A percentile compares a stretch with the other conserved stretches of the same genome.
Conservation (phyloP, 192 early-diverging fungal species). For the Podila minutissima region DNA sequence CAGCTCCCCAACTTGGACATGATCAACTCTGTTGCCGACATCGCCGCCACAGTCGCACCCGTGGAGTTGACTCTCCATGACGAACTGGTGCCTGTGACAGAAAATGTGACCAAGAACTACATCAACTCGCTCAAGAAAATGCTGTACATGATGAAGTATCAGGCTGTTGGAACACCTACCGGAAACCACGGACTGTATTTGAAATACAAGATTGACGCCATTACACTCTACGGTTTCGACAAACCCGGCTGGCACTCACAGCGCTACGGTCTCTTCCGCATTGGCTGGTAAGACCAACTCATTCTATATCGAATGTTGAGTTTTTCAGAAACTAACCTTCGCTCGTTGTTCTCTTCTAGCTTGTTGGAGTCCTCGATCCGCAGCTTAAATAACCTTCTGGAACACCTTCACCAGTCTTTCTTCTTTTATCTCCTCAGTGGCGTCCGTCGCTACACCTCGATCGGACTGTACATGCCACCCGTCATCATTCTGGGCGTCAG, state of each 20-base stretch:
- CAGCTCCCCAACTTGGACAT: slow-evolving; percentile 94
- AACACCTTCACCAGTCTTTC: slow-evolving; percentile 95
- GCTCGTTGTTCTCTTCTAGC: slow-evolving; percentile 28
- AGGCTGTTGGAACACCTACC: slow-evolving; percentile 74
- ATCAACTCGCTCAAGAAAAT: slow-evolving; percentile 55
- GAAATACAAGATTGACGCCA: slow-evolving; percentile 83
- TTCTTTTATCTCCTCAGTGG: slow-evolving; percentile 96
- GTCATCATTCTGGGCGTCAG: slow-evolving; percentile 80
- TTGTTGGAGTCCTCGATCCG: slow-evolving; percentile 84
- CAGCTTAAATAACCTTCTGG: slow-evolving; percentile 91
- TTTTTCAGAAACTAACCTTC: not conserved
- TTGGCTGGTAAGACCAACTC: slow-evolving; percentile 57
- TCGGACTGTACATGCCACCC: slow-evolving; percentile 90
- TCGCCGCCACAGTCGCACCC: slow-evolving; percentile 60
- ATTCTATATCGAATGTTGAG: not conserved
- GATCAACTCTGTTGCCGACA: slow-evolving; percentile 76
- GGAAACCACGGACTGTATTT: slow-evolving; percentile 77
- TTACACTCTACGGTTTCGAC: slow-evolving; percentile 68
- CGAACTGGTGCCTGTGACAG: slow-evolving; percentile 30
- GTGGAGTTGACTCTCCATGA: slow-evolving; percentile 72
- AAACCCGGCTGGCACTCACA: slow-evolving; percentile 40
- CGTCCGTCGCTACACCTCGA: slow-evolving; percentile 81
- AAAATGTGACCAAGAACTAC: slow-evolving; percentile 53
- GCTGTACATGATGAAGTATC: slow-evolving; percentile 68
- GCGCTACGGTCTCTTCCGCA: slow-evolving; percentile 56